These are phyloP conservation scores for Thelephora terrestris DNA, from an alignment of 1,284 basidiomycete genomes.

Conservation along the genomic window DNA sequence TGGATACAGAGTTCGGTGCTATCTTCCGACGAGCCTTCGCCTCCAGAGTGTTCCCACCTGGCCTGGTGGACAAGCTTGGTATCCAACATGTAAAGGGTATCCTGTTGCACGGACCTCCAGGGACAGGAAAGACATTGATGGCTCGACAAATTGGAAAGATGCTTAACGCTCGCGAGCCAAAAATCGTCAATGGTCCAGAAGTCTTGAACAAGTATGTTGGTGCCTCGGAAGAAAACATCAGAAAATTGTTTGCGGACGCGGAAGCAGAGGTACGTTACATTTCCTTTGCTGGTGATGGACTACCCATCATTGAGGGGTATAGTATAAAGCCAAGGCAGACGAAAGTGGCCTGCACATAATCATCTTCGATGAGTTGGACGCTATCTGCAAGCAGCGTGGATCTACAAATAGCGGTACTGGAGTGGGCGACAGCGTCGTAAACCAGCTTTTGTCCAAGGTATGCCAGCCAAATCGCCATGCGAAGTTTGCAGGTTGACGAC, in stretches of 20 bases:
- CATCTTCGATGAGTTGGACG: slow-evolving; percentile 98
- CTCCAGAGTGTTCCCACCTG: slow-evolving; percentile 95
- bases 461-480: slow-evolving; percentile 8
- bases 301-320: background rate
- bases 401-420: slow-evolving; percentile 87
- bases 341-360: slow-evolving; percentile 98
- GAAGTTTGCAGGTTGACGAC: background rate
- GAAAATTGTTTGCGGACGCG: slow-evolving; percentile 95
- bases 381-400: slow-evolving; percentile 97
- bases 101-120: slow-evolving; percentile 91
- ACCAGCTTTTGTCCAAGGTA: slow-evolving; percentile 95
- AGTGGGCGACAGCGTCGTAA: slow-evolving; percentile 97
- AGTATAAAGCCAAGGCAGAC: slow-evolving; percentile 98
- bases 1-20: slow-evolving; percentile 90
- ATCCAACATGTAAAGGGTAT: slow-evolving; percentile 99
- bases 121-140: slow-evolving; percentile 98
- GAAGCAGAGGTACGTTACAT: slow-evolving; percentile 75
- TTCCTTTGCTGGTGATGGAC: slow-evolving; percentile 1
- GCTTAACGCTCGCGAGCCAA: slow-evolving; percentile 97
- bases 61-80: slow-evolving; percentile 93
- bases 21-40: slow-evolving; percentile 99
- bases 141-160: slow-evolving; percentile 99
- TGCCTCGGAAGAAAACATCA: slow-evolving; percentile 96
- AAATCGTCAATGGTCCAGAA: slow-evolving; percentile 98
- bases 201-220: slow-evolving; percentile 97